A percentile compares a stretch with the other conserved stretches of the same genome.
phyloP scores from a whole-genome alignment of 768 basidiomycete genomes.

The Ramaria sp. region DNA sequence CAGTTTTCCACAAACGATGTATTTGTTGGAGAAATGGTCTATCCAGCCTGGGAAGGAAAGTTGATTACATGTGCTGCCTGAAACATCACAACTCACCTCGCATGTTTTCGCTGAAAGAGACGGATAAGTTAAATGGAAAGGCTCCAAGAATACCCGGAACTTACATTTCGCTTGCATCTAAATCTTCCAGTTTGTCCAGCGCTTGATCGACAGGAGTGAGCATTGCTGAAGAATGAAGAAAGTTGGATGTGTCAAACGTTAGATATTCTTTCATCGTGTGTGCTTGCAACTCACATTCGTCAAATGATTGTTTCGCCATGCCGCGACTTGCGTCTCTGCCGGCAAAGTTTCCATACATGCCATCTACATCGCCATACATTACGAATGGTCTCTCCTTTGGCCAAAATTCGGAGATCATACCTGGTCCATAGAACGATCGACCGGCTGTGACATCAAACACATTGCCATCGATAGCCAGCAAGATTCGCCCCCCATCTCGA shows the following conservation, averaged over 20 bases:
- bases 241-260: constrained; percentile 5
- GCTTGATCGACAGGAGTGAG: constrained; percentile 80
- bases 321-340: constrained; percentile 92
- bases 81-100: constrained; percentile 37
- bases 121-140: background rate
- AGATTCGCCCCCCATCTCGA: constrained; percentile 54
- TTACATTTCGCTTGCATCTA: constrained; percentile 75
- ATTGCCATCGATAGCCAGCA: constrained; percentile 76
- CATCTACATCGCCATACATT: constrained; percentile 38
- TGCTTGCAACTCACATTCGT: constrained; percentile 46
- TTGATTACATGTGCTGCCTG: background rate
- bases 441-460: constrained; percentile 94
- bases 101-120: constrained; percentile 73
- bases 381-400: background rate
- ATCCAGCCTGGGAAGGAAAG: constrained; percentile 61
- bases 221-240: constrained; percentile 51
- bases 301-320: constrained; percentile 98
- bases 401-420: constrained; percentile 33
- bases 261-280: background rate
- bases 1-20: constrained; percentile 81
- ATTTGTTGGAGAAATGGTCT: constrained; percentile 88
- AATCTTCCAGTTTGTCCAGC: constrained; percentile 72
- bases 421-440: constrained; percentile 88
- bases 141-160: constrained; percentile 20
- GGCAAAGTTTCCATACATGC: constrained; percentile 97